These are phyloP conservation scores for Gossypium laxum DNA, from an alignment of 441 rosid genomes.

Conservation along the genomic window DNA sequence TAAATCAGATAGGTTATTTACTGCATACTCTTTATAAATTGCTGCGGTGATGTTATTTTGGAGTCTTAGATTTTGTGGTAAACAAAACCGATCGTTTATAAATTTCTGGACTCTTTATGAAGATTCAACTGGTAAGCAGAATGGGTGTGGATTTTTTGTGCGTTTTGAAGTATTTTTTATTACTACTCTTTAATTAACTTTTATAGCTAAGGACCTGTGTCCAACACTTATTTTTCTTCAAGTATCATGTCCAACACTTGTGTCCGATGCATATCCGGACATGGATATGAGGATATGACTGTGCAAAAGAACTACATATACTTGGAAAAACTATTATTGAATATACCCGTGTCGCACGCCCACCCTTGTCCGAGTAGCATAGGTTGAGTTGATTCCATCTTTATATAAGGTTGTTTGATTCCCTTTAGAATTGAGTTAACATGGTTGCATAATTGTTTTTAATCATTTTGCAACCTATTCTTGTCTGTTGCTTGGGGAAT, in stretches of 20 bases:
- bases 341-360: not conserved
- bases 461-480: not conserved
- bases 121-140: conserved; percentile 1
- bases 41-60: not conserved
- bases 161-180: not conserved
- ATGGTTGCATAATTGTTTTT: not conserved
- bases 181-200: not conserved
- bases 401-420: not conserved
- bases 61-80: not conserved
- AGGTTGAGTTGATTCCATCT: not conserved
- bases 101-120: not conserved
- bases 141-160: not conserved
- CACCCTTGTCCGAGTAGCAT: not conserved
- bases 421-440: not conserved
- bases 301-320: too few species aligned
- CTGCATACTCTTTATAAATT: not conserved
- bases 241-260: not conserved
- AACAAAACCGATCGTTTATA: not conserved
- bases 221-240: not conserved
- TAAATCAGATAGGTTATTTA: not conserved
- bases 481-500: not conserved
- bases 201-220: not conserved
- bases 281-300: not conserved
- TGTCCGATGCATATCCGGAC: not conserved
- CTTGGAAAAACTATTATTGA: not conserved